A percentile compares a stretch with the other conserved stretches of the same genome.
Evolutionary conservation across 371 early-diverging fungal species (phyloP).

Genomic region (Syncephalastrum sp.): DNA sequence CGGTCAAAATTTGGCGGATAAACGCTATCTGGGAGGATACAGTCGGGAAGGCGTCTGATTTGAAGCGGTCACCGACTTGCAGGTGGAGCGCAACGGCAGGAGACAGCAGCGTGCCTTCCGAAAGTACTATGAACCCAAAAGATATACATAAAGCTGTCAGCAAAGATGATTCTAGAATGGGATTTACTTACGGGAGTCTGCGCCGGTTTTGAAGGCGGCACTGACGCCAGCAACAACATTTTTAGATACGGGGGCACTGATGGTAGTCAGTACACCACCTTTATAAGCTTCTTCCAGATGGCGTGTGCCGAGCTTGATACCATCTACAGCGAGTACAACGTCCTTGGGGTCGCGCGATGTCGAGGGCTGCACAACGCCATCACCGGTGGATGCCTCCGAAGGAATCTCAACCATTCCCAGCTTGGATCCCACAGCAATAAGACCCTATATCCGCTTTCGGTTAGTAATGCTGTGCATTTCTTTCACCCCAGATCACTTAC

Average conservation of each 20-base stretch:
- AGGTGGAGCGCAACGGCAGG: conserved; percentile 63
- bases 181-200: conserved; percentile 14
- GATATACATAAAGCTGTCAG: not conserved
- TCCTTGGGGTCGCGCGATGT: conserved; percentile 22
- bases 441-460: conserved; percentile 19
- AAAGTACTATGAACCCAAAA: conserved; percentile 9
- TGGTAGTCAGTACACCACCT: conserved; percentile 57
- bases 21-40: conserved; percentile 65
- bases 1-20: conserved; percentile 52
- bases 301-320: conserved; percentile 56
- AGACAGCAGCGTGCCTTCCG: conserved; percentile 28
- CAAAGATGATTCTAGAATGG: no score
- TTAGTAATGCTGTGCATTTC: no score
- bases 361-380: conserved; percentile 41
- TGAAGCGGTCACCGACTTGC: conserved; percentile 51
- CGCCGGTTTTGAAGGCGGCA: conserved; percentile 23
- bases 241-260: conserved; percentile 47
- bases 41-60: conserved; percentile 51
- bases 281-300: conserved; percentile 63
- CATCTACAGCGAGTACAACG: conserved; percentile 53
- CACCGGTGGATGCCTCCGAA: conserved; percentile 52
- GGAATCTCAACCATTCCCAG: conserved; percentile 62
- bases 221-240: conserved; percentile 49
- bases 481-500: conserved; percentile 16
- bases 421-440: conserved; percentile 52